Conservation (phyloP, 805 yeast genomes). For the Sugiyamaella americana region DNA sequence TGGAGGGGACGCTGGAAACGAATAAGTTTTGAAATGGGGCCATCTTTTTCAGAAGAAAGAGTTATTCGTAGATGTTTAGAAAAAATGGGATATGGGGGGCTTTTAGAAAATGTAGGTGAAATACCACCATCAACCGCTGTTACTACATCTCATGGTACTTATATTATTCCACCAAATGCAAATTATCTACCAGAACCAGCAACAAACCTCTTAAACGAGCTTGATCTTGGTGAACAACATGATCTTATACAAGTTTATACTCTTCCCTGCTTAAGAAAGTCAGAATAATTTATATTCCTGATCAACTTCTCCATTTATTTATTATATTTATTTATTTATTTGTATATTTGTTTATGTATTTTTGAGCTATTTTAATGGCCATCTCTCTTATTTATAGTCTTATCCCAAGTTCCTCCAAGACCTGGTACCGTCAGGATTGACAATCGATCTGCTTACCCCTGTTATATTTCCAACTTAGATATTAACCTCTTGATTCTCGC, state of each 20-base stretch:
- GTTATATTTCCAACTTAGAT: no score
- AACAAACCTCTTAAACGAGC: neutral
- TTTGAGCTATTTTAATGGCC: neutral
- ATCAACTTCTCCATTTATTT: neutral
- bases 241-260: neutral
- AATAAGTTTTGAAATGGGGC: constrained; percentile 26
- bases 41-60: constrained; percentile 17
- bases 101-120: neutral
- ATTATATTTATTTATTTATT: no score
- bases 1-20: constrained; percentile 40
- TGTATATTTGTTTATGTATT: no score
- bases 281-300: neutral
- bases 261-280: neutral
- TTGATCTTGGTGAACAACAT: neutral
- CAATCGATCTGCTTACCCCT: no score
- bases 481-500: no score
- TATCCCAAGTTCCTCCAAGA: no score
- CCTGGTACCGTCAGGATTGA: no score
- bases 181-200: neutral
- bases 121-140: neutral
- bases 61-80: constrained; percentile 4
- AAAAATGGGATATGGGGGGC: constrained; percentile 3
- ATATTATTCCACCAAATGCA: neutral
- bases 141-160: neutral
- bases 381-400: neutral